phyloP scores from a whole-genome alignment of 2,329 filamentous ascomycete genomes.

The Tolypocladium guangdongense region DNA sequence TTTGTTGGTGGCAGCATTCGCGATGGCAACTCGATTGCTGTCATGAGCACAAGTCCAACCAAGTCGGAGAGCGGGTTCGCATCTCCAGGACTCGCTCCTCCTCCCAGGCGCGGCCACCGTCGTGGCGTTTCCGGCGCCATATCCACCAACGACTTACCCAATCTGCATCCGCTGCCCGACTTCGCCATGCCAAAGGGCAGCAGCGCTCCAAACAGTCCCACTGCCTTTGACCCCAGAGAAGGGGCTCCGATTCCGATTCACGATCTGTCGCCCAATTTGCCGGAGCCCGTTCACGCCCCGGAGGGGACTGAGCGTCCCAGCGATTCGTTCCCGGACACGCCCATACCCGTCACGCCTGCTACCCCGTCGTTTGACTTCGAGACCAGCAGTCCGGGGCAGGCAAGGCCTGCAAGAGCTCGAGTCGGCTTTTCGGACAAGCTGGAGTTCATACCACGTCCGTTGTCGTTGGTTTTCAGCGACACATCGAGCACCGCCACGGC shows the following conservation, averaged over 20 bases:
- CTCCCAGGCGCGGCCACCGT: slow-evolving; percentile 56
- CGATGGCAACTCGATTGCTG: slow-evolving; percentile 44
- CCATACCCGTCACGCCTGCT: neutral
- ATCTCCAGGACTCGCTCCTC: slow-evolving; percentile 40
- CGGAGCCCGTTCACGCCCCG: slow-evolving; percentile 2
- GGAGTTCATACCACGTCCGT: slow-evolving; percentile 71
- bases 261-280: slow-evolving; percentile 3
- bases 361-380: slow-evolving; percentile 3
- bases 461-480: slow-evolving; percentile 77
- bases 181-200: slow-evolving; percentile 41
- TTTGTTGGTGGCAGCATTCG: slow-evolving; percentile 68
- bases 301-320: neutral
- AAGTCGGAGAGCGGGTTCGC: slow-evolving; percentile 49
- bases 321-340: neutral
- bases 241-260: slow-evolving; percentile 12
- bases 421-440: slow-evolving; percentile 79
- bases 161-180: slow-evolving; percentile 49
- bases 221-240: slow-evolving; percentile 26
- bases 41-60: slow-evolving; percentile 59
- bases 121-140: slow-evolving; percentile 63
- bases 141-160: slow-evolving; percentile 71
- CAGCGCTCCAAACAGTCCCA: slow-evolving; percentile 55
- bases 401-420: slow-evolving; percentile 41
- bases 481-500: slow-evolving; percentile 68
- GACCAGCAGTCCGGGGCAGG: slow-evolving; percentile 10